phyloP scores from a whole-genome alignment of 306 rosid species.

The Acacia melanoxylon region DNA sequence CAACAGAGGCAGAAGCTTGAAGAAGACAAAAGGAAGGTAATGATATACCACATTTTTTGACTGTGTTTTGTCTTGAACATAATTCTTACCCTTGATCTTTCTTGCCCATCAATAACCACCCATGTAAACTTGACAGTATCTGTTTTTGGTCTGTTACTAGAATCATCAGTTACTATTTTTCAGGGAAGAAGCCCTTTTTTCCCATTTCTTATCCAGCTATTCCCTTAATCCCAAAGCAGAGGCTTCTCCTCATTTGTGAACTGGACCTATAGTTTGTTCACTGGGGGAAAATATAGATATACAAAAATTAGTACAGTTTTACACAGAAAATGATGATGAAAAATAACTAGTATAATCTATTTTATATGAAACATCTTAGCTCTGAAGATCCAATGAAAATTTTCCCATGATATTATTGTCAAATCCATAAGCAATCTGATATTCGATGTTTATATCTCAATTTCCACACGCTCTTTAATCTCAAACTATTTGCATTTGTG shows the following conservation, averaged over 20 bases:
- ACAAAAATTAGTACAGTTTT: not conserved
- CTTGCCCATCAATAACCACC: not conserved
- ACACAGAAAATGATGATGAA: not conserved
- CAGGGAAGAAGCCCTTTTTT: not conserved
- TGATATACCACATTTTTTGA: constrained; percentile 1
- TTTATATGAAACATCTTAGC: constrained; percentile 3
- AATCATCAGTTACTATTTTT: constrained; percentile 9
- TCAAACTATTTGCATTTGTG: constrained; percentile 24
- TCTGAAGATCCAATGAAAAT: not conserved
- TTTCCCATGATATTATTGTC: not conserved
- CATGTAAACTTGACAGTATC: not conserved
- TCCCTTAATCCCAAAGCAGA: not conserved
- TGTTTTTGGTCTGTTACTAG: constrained; percentile 13
- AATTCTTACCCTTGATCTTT: not conserved
- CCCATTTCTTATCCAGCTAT: not conserved
- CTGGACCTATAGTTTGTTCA: constrained; percentile 12
- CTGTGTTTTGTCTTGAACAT: not conserved
- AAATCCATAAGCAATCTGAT: not conserved
- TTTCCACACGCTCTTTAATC: constrained; percentile 23
- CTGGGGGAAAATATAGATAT: constrained; percentile 10
- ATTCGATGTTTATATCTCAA: constrained; percentile 14
- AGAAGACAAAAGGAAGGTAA: constrained; percentile 84
- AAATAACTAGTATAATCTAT: constrained; percentile 12
- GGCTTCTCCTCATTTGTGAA: constrained; percentile 14
- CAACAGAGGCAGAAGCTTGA: constrained; percentile 85